These are phyloP conservation scores for Botrytis hyacinthi DNA, from an alignment of 2,329 filamentous ascomycete genomes.

Conservation along the genomic window DNA sequence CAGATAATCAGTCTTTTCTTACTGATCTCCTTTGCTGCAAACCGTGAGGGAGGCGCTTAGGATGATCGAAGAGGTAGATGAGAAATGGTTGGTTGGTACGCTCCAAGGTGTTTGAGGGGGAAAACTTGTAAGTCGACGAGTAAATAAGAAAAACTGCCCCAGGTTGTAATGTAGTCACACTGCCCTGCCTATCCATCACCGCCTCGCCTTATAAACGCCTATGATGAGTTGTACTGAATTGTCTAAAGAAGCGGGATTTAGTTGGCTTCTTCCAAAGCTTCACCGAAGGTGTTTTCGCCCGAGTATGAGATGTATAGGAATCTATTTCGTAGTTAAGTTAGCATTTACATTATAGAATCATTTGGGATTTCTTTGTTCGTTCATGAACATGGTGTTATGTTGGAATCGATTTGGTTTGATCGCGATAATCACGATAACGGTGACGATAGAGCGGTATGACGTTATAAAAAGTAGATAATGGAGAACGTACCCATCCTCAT, in stretches of 20 bases:
- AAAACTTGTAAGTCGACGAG: neutral
- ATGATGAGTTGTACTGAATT: slow-evolving; percentile 15
- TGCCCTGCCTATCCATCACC: slow-evolving; percentile 20
- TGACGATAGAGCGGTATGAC: slow-evolving; percentile 17
- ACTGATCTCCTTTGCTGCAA: neutral
- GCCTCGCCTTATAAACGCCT: slow-evolving; percentile 16
- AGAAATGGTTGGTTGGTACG: neutral
- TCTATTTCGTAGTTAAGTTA: slow-evolving; percentile 25
- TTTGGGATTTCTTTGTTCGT: neutral
- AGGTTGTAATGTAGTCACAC: slow-evolving; percentile 21
- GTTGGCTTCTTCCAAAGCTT: slow-evolving; percentile 16
- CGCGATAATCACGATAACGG: slow-evolving; percentile 18
- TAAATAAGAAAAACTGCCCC: slow-evolving; percentile 21
- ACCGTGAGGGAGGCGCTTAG: neutral
- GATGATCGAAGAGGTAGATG: neutral
- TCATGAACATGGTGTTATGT: neutral
- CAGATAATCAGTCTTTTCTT: slow-evolving; percentile 3
- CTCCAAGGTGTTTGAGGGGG: neutral
- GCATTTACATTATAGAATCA: neutral
- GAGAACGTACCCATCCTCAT: slow-evolving; percentile 58
- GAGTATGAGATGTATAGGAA: slow-evolving; percentile 98
- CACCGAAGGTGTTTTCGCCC: slow-evolving; percentile 97
- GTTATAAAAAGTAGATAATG: slow-evolving; percentile 34
- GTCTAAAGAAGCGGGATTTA: slow-evolving; percentile 10
- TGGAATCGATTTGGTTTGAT: neutral